Base-by-base conservation (phyloP, 2,329 filamentous ascomycete genomes). In the Allantophomopsis lycopodina region DNA sequence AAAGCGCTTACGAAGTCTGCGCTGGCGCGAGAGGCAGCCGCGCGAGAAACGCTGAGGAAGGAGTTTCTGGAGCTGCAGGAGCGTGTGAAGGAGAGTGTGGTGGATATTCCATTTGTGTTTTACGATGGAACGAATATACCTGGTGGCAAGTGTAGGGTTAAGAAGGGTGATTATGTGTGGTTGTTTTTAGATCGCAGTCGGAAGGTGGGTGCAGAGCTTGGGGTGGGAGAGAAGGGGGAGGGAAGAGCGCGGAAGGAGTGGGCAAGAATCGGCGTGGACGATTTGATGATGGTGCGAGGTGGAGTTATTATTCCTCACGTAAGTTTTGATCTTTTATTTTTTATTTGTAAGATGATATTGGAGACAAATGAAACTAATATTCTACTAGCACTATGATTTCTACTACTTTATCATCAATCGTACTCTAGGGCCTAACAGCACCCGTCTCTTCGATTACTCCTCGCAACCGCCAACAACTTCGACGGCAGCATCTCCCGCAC, bases 361-460 rank as follows among this genome's bases (percentile, higher is more conserved):
- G 33, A 45, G 41, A 7, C 31, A 8, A 20, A 31, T 38, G 37
- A 48, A 58, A 43, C 41, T 42, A 36, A 33, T 31, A 5, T 20
- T 14, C 7, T 17, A 39, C 36, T 55, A 96, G 86, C 91, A 98
- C 60, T 95, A 93, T 56, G 89, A 96, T 48, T 87, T 98, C 57
- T 91, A 96, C 59, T 91, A 89, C 62, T 96, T 98, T 62, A 78
- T 95, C 56, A 81, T 94, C 58, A 95, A 96, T 59, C 85, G 81
- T 53, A 83, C 76, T 18, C 60, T 75, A 2, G 84, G 83, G 2
- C 79, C 83, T n/a, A 76, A 76, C 31, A 80, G 83, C 38, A 66
- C 65, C 15, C 65, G 74, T 5, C 65, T 98, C 8, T 96, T 98
- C 58, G 71, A 85, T 52, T 94, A 88, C 58, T 66, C 62, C 47